Base-by-base conservation (phyloP, 495 filamentous ascomycete species). In the Xylaria bambusicola region DNA sequence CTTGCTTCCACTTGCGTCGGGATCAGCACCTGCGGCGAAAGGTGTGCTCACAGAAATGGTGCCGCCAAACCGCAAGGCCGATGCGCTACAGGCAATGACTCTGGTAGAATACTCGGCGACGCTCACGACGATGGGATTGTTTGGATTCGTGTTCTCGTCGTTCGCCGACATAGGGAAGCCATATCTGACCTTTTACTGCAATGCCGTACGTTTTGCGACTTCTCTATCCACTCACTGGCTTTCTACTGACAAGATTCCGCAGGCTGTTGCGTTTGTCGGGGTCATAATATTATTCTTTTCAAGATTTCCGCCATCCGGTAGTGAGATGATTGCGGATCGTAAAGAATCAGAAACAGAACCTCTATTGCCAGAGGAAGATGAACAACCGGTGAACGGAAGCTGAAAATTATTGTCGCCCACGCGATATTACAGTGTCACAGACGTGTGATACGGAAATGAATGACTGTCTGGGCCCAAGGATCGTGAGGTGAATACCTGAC, bases 11-110 rank as follows among this genome's bases (percentile, higher is more conserved):
- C 72, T 84, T 18, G 81, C 74, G 1, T 78, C 80, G 0, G 81
- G 81, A 0, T 75, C 80, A 0, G 80, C 78, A 0, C 70, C 80
- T 5, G 78, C 80, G 0, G 75, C 78, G 12, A 84, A 82, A 53
- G 81, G 81, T n/a, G 78, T 80, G 23, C 78, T 84, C 62, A 72
- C 80, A 10, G 78, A 81, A 50, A 82, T 84, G 81, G 77, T 77
- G 40, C 52, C 77, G 1, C 56, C 72, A 0, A 69, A 64, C 8
- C 67, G 75, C 51, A 70, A 80, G 17, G 72, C 75, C 6, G 80
- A 84, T 63, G 80, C 80, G 1, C 63, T 84, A 24, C 77, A 76
- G 47, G 81, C 78, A 0, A 73, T 84, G 41, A 79, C 76, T 0
- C 69, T 84, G 15, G 71, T 82, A 15, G 81, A 84, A 65, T 78